Evolutionary conservation across 768 basidiomycete genomes (phyloP).

Genomic region (Leccinum longicurvipes): DNA sequence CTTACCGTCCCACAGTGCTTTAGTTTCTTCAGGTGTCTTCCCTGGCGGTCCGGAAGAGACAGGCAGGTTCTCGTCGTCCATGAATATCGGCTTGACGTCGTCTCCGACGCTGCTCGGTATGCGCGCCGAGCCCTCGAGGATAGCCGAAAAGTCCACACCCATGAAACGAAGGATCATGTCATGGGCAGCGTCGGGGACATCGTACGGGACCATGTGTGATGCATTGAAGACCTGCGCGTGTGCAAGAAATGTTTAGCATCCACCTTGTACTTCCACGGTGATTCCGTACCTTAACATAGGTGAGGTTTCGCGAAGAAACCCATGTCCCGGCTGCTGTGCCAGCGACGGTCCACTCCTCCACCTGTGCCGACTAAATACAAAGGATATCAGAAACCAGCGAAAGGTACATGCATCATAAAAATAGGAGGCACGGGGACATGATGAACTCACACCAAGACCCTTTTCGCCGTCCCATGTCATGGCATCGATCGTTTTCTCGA

Average conservation of each 20-base stretch:
- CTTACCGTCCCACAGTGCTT: constrained; percentile 89
- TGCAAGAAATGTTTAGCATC: neutral
- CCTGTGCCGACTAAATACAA: constrained; percentile 53
- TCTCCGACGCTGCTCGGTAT: constrained; percentile 81
- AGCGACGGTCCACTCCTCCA: constrained; percentile 73
- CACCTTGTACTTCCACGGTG: neutral
- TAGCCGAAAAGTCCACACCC: constrained; percentile 80
- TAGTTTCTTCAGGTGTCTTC: constrained; percentile 72
- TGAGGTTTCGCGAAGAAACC: constrained; percentile 85
- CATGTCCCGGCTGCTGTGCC: constrained; percentile 82
- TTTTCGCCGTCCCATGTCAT: constrained; percentile 84
- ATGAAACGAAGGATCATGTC: constrained; percentile 99
- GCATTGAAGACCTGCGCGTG: constrained; percentile 73
- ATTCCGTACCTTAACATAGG: constrained; percentile 76
- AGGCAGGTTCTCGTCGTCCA: constrained; percentile 41
- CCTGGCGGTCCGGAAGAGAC: constrained; percentile 35
- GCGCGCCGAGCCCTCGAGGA: constrained; percentile 75
- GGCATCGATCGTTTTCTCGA: constrained; percentile 79
- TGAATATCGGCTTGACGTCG: constrained; percentile 61
- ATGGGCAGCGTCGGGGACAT: constrained; percentile 83
- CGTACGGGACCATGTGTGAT: constrained; percentile 94
- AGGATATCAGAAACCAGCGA: neutral
- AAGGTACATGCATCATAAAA: neutral
- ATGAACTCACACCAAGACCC: constrained; percentile 72
- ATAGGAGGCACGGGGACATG: neutral